Evolutionary conservation across 768 basidiomycete genomes (phyloP), one percentile per base, ranked within the genome.

Genomic region (Stropharia rugosoannulata): DNA sequence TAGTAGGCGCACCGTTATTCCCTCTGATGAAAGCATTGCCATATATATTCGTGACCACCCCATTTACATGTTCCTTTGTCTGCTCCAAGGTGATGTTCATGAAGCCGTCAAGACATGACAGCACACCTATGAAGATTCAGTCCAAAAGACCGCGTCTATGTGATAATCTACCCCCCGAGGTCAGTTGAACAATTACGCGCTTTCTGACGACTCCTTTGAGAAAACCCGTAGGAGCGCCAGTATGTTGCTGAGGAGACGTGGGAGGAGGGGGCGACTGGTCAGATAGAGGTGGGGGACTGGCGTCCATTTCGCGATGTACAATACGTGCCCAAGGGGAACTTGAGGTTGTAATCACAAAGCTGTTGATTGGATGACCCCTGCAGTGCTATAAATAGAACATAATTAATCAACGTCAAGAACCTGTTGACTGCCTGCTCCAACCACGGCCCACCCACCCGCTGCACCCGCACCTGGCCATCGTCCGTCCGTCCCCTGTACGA

Each of bases 21-120:
- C 94, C 94, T 44, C 93, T 78, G 57, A 99, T 91, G 72, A 98
- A 99, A 19, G 95, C 89, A 71, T 99, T 95, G 1, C 96, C 95
- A 63, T 96, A 98, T 56, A 79, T 81, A 67, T 95, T 96, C 32
- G 91, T 95, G 46, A 90, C 80, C n/a, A 72, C 64, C 3, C 95
- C 95, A 59, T 90, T 87, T 8, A 95, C 92, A 69, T 95, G 86
- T 72, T 99, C 97, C 73, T 97, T 94, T 2, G 95, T 97, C 70
- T 97, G 92, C 73, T 99, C 97, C 36, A 98, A 74, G 11, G 94
- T 97, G 47, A 98, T 96, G 73, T 98, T 98, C 97, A 99, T 98
- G 72, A 97, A 98, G 0, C 95, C 95, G 71, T 98, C 97, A 19
- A 98, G 80, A 66, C 97, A 98, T 3, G 94, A 95, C 12, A 99